Evolutionary conservation across 768 basidiomycete species (phyloP).

Genomic region (Pleurotus tuoliensis): DNA sequence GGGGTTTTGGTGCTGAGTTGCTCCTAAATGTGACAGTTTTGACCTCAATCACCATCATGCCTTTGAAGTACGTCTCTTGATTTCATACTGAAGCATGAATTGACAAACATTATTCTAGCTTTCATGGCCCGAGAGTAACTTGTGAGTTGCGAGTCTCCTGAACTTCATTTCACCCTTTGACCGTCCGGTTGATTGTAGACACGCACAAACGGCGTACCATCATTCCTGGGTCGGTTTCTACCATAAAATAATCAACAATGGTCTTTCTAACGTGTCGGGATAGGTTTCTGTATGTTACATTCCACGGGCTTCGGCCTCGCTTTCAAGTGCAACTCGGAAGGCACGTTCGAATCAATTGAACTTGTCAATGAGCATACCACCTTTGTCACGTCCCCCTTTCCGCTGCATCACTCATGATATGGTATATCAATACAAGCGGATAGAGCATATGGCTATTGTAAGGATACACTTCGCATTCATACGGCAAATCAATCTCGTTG

Average conservation of each 20-base stretch:
- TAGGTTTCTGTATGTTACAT: slow-evolving; percentile 33
- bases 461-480: too few relatives aligned
- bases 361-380: neutral
- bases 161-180: too few relatives aligned
- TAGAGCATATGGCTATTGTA: too few relatives aligned
- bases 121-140: slow-evolving; percentile 22
- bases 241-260: too few relatives aligned
- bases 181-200: slow-evolving; percentile 20
- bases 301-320: slow-evolving; percentile 24
- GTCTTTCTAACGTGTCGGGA: neutral
- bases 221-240: slow-evolving; percentile 24
- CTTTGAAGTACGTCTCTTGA: neutral
- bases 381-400: too few relatives aligned
- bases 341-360: slow-evolving; percentile 27
- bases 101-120: slow-evolving; percentile 5
- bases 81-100: neutral
- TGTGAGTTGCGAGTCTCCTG: slow-evolving; percentile 12
- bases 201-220: slow-evolving; percentile 26
- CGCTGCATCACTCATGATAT: too few relatives aligned
- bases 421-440: too few relatives aligned
- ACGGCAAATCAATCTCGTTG: too few relatives aligned
- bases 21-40: too few relatives aligned
- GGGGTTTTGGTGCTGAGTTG: too few relatives aligned
- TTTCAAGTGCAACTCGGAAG: slow-evolving; percentile 28
- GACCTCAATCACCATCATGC: slow-evolving; percentile 1